A percentile compares a stretch with the other conserved stretches of the same genome.
These are phyloP conservation scores for Leptomonas pyrrhocoris DNA, from an alignment of 208 protist species.

Conservation along the genomic window DNA sequence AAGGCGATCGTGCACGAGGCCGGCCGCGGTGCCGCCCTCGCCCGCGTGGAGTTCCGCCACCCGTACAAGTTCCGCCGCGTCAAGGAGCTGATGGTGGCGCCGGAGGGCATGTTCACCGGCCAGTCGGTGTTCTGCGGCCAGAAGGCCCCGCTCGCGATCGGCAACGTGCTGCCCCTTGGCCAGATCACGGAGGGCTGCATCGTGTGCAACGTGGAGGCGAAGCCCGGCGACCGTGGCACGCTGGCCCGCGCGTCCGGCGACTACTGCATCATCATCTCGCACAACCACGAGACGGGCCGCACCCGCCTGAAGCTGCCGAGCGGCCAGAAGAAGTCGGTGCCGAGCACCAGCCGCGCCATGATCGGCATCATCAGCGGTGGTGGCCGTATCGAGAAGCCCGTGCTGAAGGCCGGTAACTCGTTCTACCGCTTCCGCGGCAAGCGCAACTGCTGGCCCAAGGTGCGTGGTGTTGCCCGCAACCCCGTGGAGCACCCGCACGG, in stretches of 20 bases:
- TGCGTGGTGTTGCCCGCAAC: constrained; percentile 99
- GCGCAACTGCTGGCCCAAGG: constrained; percentile 98
- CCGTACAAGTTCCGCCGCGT: constrained; percentile 74
- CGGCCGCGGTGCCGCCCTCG: constrained; percentile 99
- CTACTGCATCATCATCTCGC: constrained; percentile 97
- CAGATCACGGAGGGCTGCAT: constrained; percentile 99
- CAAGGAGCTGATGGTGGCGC: constrained; percentile 96
- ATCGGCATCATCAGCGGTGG: constrained; percentile 99
- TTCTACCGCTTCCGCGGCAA: constrained; percentile 99
- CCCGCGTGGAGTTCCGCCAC: constrained; percentile 97
- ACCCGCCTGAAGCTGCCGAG: constrained; percentile 99
- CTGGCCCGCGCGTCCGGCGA: constrained; percentile 96
- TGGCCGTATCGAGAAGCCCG: constrained; percentile 99
- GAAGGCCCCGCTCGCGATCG: constrained; percentile 95
- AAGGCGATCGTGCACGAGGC: constrained; percentile 99
- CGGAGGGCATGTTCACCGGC: constrained; percentile 99
- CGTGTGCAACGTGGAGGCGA: constrained; percentile 99
- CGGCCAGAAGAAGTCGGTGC: constrained; percentile 97
- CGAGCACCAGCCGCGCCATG: constrained; percentile 94
- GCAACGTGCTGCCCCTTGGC: constrained; percentile 98
- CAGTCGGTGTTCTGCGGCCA: constrained; percentile 99
- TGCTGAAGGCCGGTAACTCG: constrained; percentile 98
- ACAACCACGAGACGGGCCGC: constrained; percentile 96
- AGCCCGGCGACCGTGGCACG: constrained; percentile 96
- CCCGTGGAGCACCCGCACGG: constrained; percentile 99